These are phyloP conservation scores for Phytomonas sp. DNA, from an alignment of 208 protist genomes.

Conservation along the genomic window DNA sequence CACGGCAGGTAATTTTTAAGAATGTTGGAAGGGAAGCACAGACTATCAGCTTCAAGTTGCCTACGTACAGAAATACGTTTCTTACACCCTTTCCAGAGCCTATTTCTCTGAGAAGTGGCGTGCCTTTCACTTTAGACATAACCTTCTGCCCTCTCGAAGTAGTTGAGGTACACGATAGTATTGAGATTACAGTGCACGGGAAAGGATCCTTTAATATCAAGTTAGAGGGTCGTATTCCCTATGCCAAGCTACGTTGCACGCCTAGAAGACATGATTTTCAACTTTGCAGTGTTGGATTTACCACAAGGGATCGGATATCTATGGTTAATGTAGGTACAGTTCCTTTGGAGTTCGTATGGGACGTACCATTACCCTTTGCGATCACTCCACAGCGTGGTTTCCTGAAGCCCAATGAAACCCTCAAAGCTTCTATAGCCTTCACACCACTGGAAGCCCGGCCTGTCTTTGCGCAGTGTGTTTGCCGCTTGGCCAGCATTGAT, in stretches of 20 bases:
- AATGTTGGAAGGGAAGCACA: conserved; percentile 71
- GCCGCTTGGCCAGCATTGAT: conserved; percentile 38
- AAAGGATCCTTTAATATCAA: conserved; percentile 71
- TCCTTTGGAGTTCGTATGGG: conserved; percentile 72
- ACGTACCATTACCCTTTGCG: conserved; percentile 59
- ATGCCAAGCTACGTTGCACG: conserved; percentile 38
- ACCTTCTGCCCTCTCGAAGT: conserved; percentile 64
- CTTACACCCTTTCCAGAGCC: conserved; percentile 84
- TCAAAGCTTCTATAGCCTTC: conserved; percentile 46
- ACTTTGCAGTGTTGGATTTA: conserved; percentile 65
- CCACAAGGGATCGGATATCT: conserved; percentile 36
- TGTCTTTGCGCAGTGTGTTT: conserved; percentile 74
- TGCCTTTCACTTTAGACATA: conserved; percentile 68
- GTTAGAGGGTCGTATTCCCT: conserved; percentile 77
- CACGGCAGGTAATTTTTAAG: conserved; percentile 76
- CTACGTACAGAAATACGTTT: conserved; percentile 61
- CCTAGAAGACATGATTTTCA: conserved; percentile 80
- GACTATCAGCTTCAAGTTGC: conserved; percentile 73
- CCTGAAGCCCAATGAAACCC: conserved; percentile 38
- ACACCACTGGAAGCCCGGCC: conserved; percentile 66
- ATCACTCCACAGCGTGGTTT: conserved; percentile 43
- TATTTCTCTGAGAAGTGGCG: conserved; percentile 69
- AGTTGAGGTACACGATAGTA: conserved; percentile 61
- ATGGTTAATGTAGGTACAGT: conserved; percentile 79
- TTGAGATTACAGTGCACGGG: conserved; percentile 73